Evolutionary conservation across 345 rosid genomes (phyloP).

Genomic region (Mallotus nudiflorus): DNA sequence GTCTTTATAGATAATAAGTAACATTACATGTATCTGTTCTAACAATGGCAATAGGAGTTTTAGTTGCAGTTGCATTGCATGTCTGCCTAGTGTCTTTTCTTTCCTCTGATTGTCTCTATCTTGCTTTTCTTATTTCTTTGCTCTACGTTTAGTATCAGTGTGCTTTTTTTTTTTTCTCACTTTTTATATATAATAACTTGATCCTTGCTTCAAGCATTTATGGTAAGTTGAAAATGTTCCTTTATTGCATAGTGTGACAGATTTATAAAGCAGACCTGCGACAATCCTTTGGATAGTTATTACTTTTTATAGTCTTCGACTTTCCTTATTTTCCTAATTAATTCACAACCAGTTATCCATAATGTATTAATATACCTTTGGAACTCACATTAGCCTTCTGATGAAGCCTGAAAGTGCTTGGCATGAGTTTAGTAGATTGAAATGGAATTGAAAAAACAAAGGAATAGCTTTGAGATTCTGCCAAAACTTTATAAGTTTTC

Average conservation of each 20-base stretch:
- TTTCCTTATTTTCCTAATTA: neutral
- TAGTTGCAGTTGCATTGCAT: too few relatives aligned
- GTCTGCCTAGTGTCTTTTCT: too few relatives aligned
- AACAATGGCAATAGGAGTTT: too few relatives aligned
- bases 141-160: neutral
- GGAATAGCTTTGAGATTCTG: neutral
- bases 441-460: neutral
- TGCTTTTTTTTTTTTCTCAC: too few relatives aligned
- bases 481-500: neutral
- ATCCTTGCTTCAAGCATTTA: neutral
- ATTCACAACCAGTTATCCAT: neutral
- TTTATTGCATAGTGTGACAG: neutral
- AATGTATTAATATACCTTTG: neutral
- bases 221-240: neutral
- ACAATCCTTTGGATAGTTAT: neutral
- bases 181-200: neutral
- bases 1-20: too few relatives aligned
- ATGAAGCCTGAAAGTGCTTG: neutral
- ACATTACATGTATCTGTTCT: too few relatives aligned
- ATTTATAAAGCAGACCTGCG: neutral
- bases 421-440: neutral
- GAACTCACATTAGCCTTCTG: neutral
- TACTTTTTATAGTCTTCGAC: neutral
- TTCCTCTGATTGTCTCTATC: neutral
- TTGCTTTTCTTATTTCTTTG: neutral